Base-by-base conservation (phyloP, 495 filamentous ascomycete genomes). In the Cudoniella acicularis region DNA sequence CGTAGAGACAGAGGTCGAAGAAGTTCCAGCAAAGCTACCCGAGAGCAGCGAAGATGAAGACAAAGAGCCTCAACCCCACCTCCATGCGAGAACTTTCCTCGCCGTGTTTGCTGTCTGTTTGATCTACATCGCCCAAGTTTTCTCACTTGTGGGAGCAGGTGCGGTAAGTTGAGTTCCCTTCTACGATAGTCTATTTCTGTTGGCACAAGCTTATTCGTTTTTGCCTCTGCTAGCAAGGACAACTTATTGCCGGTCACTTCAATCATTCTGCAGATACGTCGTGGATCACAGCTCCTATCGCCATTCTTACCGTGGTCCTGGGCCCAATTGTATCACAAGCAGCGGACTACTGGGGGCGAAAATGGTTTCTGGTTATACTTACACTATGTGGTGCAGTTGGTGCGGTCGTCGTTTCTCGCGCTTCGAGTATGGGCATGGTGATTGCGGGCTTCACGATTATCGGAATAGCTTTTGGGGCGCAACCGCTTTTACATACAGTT, bases 261-360 rank as follows among this genome's bases (percentile, higher is more conserved):
- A 20, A 50, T 41, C 43, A 50, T 20, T 58, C 60, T 0, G 49
- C n/a, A 42, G 53, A 66, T 4, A 6, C 30, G 30, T 6, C 13
- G 13, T 72, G 70, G 68, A 62, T 72, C 46, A 53, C 62, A 10
- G 52, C 64, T 2, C 21, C 54, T 49, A 60, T 72, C 45, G 58
- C 63, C 43, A 70, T 72, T 45, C 25, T 69, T 10, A 69, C 68
- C 3, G 66, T 67, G 16, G 67, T 70, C 16, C 53, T 69, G 3
- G 59, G 64, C 6, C 69, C 69, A 23, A 60, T 64, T 49, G 54
- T 69, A 9, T 64, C 67, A 13, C 71, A 73, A 43, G 70, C 70
- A 0, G 65, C 68, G 36, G 71, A 73, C 42, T 71, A 71, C 53
- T 73, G 71, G 71, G 65, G 68, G 2, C 64, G 71, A 2, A 72